Percentiles rank a stretch among this genome's conserved stretches.
These are phyloP conservation scores for Cadophora sp. DNA, from an alignment of 2,329 filamentous ascomycete genomes.

Conservation along the genomic window DNA sequence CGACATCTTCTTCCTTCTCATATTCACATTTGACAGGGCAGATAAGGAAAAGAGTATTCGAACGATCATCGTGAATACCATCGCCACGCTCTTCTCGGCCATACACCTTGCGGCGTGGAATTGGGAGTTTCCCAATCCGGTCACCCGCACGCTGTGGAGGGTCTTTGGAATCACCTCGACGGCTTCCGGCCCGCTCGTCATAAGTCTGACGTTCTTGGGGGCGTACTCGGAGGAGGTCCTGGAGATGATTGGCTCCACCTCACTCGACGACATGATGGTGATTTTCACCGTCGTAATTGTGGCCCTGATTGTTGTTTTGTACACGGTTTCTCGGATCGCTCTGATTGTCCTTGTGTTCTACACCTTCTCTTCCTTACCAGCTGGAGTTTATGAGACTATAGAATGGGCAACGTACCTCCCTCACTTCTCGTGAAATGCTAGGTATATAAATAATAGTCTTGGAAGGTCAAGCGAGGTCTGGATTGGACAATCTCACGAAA, in stretches of 20 bases:
- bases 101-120: slow-evolving; percentile 21
- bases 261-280: too few relatives aligned
- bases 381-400: slow-evolving; percentile 14
- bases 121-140: slow-evolving; percentile 18
- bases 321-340: slow-evolving; percentile 10
- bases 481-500: too few relatives aligned
- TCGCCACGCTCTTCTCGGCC: slow-evolving; percentile 13
- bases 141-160: slow-evolving; percentile 4
- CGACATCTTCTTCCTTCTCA: too few relatives aligned
- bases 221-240: too few relatives aligned
- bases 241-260: too few relatives aligned
- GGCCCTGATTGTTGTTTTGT: neutral
- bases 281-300: too few relatives aligned
- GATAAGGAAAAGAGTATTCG: neutral
- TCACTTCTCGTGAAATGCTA: slow-evolving; percentile 10
- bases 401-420: slow-evolving; percentile 19
- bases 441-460: neutral
- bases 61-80: slow-evolving; percentile 1
- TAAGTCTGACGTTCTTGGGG: neutral
- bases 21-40: too few relatives aligned
- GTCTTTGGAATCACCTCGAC: slow-evolving; percentile 6
- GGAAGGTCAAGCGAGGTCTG: too few relatives aligned
- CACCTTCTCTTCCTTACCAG: slow-evolving; percentile 17
- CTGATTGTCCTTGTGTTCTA: slow-evolving; percentile 22
- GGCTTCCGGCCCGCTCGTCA: neutral